These are phyloP conservation scores for Erodium maritimum DNA, from an alignment of 345 rosid species.

Conservation along the genomic window DNA sequence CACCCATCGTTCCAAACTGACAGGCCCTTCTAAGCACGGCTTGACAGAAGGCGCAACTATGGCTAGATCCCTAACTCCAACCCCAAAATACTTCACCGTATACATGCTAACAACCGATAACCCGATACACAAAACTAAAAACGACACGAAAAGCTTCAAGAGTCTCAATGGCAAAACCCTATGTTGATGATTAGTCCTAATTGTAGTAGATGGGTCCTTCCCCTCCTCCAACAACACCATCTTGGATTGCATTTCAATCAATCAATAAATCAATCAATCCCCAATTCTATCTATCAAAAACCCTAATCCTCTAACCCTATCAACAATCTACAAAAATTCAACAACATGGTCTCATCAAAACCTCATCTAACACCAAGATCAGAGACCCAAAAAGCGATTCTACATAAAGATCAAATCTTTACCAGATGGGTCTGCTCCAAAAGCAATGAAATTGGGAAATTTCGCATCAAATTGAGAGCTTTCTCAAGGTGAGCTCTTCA, in stretches of 20 bases:
- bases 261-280: too few relatives aligned
- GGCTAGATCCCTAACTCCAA: conserved; percentile 40
- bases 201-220: conserved; percentile 32
- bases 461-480: background rate
- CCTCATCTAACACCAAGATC: background rate
- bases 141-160: conserved; percentile 38
- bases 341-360: background rate
- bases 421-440: background rate
- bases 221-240: conserved; percentile 55
- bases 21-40: conserved; percentile 32
- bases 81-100: conserved; percentile 46
- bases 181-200: conserved; percentile 33
- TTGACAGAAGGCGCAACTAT: conserved; percentile 34
- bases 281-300: background rate
- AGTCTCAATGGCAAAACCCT: conserved; percentile 45
- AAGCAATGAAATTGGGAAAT: background rate
- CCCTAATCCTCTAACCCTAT: background rate
- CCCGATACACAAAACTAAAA: conserved; percentile 38
- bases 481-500: background rate
- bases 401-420: background rate
- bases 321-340: background rate
- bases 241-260: conserved; percentile 52
- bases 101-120: conserved; percentile 63
- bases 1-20: conserved; percentile 42
- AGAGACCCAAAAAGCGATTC: too few relatives aligned